Percentiles rank a stretch among this genome's conserved stretches.
phyloP scores from a whole-genome alignment of 2,329 filamentous ascomycete genomes.

The Teratosphaeria destructans region DNA sequence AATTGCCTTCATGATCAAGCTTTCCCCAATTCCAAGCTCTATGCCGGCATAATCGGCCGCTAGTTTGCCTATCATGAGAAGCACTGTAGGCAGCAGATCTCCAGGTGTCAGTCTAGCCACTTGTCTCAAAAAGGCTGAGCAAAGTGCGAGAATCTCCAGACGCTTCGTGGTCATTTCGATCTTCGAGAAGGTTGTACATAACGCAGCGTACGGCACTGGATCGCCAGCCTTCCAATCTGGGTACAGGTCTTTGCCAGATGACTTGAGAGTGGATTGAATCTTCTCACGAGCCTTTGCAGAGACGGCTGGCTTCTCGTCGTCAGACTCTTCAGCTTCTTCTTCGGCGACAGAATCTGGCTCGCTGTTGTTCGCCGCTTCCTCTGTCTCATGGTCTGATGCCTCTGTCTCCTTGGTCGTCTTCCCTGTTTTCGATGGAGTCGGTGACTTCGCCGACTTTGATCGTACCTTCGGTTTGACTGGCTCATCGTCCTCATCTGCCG shows the following conservation, averaged over 20 bases:
- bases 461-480: slow-evolving; percentile 3
- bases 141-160: slow-evolving; percentile 77
- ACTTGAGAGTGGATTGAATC: slow-evolving; percentile 64
- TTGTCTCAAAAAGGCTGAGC: slow-evolving; percentile 81
- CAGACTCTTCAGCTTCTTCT: slow-evolving; percentile 39
- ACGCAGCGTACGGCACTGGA: slow-evolving; percentile 85
- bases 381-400: slow-evolving; percentile 5
- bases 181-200: slow-evolving; percentile 89
- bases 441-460: slow-evolving; percentile 4
- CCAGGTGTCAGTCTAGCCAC: slow-evolving; percentile 83
- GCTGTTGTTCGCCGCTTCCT: slow-evolving; percentile 1
- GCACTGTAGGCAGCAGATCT: slow-evolving; percentile 76
- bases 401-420: slow-evolving; percentile 4
- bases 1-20: slow-evolving; percentile 96
- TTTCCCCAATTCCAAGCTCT: slow-evolving; percentile 96
- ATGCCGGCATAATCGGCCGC: slow-evolving; percentile 94
- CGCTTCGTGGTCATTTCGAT: slow-evolving; percentile 92
- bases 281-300: slow-evolving; percentile 69
- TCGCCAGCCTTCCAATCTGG: slow-evolving; percentile 87
- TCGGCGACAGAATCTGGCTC: slow-evolving; percentile 12
- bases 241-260: slow-evolving; percentile 65
- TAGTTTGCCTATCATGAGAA: slow-evolving; percentile 96
- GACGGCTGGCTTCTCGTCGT: slow-evolving; percentile 56
- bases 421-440: not conserved
- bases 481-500: slow-evolving; percentile 4